phyloP scores from a whole-genome alignment of 2,329 filamentous ascomycete genomes.

The Graphilbum sp. region DNA sequence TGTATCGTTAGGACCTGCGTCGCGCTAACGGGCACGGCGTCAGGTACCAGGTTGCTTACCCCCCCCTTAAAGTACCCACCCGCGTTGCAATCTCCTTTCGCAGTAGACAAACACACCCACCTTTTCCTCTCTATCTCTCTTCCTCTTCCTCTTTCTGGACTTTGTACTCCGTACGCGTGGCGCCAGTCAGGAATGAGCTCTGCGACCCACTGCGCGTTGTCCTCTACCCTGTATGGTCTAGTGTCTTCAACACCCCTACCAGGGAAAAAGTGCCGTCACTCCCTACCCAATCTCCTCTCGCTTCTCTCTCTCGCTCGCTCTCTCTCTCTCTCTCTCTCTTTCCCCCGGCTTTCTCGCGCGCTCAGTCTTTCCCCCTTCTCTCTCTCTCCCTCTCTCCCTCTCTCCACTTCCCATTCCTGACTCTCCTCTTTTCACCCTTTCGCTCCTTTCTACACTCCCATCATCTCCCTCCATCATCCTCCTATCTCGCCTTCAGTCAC shows the following conservation, averaged over 20 bases:
- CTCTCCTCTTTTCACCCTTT: slow-evolving; percentile 1
- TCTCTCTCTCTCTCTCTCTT: slow-evolving; percentile 1
- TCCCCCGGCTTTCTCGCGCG: neutral
- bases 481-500: neutral
- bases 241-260: neutral
- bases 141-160: neutral
- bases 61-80: neutral
- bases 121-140: neutral
- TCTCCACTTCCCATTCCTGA: slow-evolving; percentile 1
- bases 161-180: too few species aligned
- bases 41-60: neutral
- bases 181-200: neutral
- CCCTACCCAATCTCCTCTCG: slow-evolving; percentile 3
- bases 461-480: neutral
- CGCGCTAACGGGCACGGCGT: neutral
- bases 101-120: neutral
- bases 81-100: slow-evolving; percentile 4
- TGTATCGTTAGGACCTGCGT: too few species aligned
- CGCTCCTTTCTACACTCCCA: neutral
- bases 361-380: neutral
- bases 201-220: too few species aligned
- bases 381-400: slow-evolving; percentile 1
- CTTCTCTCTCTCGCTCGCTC: slow-evolving; percentile 1
- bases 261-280: neutral
- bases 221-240: too few species aligned